Evolutionary conservation across 306 rosid species (phyloP).

Genomic region (Fagus crenata): DNA sequence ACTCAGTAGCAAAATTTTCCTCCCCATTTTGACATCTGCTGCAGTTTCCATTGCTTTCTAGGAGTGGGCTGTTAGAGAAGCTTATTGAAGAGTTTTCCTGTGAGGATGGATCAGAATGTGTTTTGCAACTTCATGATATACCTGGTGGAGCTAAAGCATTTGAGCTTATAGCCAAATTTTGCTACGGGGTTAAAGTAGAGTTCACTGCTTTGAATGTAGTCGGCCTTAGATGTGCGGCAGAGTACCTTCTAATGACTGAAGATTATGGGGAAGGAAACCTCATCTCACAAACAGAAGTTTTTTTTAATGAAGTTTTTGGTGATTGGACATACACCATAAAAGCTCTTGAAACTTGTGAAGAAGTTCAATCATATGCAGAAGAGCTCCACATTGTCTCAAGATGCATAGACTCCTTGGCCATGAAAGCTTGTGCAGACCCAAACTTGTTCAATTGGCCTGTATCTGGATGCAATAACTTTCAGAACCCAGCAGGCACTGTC

Average conservation of each 20-base stretch:
- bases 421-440: slow-evolving; percentile 68
- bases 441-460: slow-evolving; percentile 51
- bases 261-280: slow-evolving; percentile 70
- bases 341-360: slow-evolving; percentile 72
- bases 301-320: slow-evolving; percentile 59
- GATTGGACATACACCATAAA: slow-evolving; percentile 66
- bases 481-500: slow-evolving; percentile 32
- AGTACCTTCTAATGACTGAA: slow-evolving; percentile 72
- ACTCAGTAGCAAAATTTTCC: slow-evolving; percentile 20
- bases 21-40: slow-evolving; percentile 18
- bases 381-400: slow-evolving; percentile 72
- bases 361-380: slow-evolving; percentile 60
- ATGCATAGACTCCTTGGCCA: slow-evolving; percentile 79
- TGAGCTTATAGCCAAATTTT: slow-evolving; percentile 63
- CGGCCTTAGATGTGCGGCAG: slow-evolving; percentile 79
- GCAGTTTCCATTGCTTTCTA: slow-evolving; percentile 88
- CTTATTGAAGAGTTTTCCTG: slow-evolving; percentile 48
- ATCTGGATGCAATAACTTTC: slow-evolving; percentile 30
- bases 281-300: slow-evolving; percentile 47
- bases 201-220: slow-evolving; percentile 65
- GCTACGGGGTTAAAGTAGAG: slow-evolving; percentile 66
- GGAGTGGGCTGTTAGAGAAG: slow-evolving; percentile 74
- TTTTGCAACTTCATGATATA: slow-evolving; percentile 61
- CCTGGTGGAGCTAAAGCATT: slow-evolving; percentile 85
- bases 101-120: slow-evolving; percentile 50